Base-by-base conservation (phyloP, 2,329 filamentous ascomycete species). In the Aspergillus sp. region DNA sequence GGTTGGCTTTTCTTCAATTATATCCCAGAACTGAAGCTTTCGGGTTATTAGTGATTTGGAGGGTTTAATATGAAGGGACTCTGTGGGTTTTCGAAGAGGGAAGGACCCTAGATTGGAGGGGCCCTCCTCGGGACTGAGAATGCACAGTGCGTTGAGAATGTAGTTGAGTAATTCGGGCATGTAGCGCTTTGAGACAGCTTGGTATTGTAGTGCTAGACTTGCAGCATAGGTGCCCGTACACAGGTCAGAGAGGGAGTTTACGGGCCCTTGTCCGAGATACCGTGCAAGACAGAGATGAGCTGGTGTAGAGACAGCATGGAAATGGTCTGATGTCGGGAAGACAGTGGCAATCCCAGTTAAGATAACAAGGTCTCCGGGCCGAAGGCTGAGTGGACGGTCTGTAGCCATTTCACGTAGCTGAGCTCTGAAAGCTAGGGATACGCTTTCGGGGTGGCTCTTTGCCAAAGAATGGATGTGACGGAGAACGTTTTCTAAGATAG, bases 281-380 rank as follows among this genome's bases (percentile, higher is more conserved):
- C 91, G 86, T 12, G 84, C 85, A 74, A 98, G 90, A n/a, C 88
- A 84, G 5, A 97, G 85, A 75, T 91, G 89, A 0, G 93, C 89
- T 2, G 95, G 95, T 2, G 95, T 99, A 41, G 91, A 89, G 37
- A 98, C 91, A 66, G 95, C 89, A 68, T 99, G 95, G 75, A 98
- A 99, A 75, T 98, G 93, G 75, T 99, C 95, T 0, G 93, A 97
- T 0, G 95, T 96, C 4, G 95, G 93, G 69, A 96, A 99, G 53
- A 96, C 89, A 2, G 86, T 87, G 41, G 88, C 86, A 59, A 97
- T 85, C 0, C 91, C 92, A 0, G 91, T 93, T 37, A 99, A 78
- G n/a, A 96, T 77, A 20, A 92, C 77, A 19, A 99, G 77, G 68
- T 99, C 93, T 17, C 91, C 90, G n/a, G 82, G 71, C 12, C 73